Conservation (phyloP, 345 rosid species). For the Lepidium didymum region DNA sequence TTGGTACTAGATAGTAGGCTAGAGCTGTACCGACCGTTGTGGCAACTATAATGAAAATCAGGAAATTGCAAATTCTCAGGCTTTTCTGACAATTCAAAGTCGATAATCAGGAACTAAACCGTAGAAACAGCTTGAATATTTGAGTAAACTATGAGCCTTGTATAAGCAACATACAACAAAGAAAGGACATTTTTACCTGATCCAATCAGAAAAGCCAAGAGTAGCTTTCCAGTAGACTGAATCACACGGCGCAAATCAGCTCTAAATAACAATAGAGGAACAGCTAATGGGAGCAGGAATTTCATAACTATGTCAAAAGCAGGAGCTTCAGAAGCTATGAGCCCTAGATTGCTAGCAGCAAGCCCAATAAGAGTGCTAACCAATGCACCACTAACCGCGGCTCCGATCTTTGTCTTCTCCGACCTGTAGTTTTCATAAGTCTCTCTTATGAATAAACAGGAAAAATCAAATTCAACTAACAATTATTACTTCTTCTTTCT, state of each 20-base stretch:
- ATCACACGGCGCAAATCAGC: constrained; percentile 69
- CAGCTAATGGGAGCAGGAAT: constrained; percentile 68
- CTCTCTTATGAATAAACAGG: not conserved
- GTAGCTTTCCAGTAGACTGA: constrained; percentile 68
- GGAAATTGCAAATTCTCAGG: not conserved
- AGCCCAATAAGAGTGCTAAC: constrained; percentile 85
- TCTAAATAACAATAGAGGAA: constrained; percentile 73
- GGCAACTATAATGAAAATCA: constrained; percentile 42
- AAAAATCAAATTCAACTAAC: not conserved
- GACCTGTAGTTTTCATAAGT: constrained; percentile 44
- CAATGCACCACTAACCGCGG: constrained; percentile 74
- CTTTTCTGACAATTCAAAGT: not conserved
- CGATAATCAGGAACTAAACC: not conserved
- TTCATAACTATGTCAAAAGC: constrained; percentile 58
- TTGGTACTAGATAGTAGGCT: constrained; percentile 75
- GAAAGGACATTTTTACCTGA: constrained; percentile 39
- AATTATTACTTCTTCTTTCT: not conserved
- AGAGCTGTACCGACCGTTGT: constrained; percentile 65
- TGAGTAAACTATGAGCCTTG: not conserved
- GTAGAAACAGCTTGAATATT: not conserved
- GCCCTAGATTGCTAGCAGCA: constrained; percentile 68
- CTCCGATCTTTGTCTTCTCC: constrained; percentile 79
- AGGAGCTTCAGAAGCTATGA: constrained; percentile 62
- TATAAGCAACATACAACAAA: not conserved
- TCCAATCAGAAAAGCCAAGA: constrained; percentile 70